Conservation (phyloP, 352 stramenopile species). For the Phytopythium oedochilum region DNA sequence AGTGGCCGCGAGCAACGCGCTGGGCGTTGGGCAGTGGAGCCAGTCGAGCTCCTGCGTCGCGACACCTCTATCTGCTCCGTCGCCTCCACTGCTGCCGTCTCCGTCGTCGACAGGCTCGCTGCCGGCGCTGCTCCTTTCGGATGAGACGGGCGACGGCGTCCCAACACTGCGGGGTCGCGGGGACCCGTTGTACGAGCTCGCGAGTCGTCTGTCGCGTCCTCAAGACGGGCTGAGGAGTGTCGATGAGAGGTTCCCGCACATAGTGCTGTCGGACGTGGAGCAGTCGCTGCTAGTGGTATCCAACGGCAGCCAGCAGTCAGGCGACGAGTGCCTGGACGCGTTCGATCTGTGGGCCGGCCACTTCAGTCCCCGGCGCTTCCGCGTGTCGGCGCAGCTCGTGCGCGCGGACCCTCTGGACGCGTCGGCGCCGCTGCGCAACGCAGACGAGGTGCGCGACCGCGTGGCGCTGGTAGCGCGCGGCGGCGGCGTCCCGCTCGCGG, state of each 20-base stretch:
- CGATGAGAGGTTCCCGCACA: slow-evolving; percentile 5
- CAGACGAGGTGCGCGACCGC: slow-evolving; percentile 40
- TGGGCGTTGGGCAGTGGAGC: slow-evolving; percentile 55
- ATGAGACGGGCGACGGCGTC: slow-evolving; percentile 10
- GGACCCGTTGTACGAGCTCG: slow-evolving; percentile 31
- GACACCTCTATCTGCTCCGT: neutral
- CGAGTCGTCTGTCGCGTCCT: slow-evolving; percentile 14
- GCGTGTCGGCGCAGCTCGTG: slow-evolving; percentile 65
- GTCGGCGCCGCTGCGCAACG: slow-evolving; percentile 44
- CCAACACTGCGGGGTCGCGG: slow-evolving; percentile 44
- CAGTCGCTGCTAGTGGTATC: slow-evolving; percentile 30
- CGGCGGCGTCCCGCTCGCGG: slow-evolving; percentile 42
- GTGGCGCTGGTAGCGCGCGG: slow-evolving; percentile 53
- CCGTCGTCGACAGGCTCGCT: neutral
- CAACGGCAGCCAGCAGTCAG: slow-evolving; percentile 4
- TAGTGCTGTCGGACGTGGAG: slow-evolving; percentile 58
- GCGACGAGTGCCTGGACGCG: slow-evolving; percentile 6
- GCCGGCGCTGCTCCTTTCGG: slow-evolving; percentile 3
- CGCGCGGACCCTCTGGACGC: slow-evolving; percentile 58
- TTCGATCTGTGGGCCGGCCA: slow-evolving; percentile 65
- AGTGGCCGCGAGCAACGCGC: slow-evolving; percentile 58
- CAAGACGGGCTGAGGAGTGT: neutral
- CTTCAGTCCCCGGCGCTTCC: slow-evolving; percentile 57
- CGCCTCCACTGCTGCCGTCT: neutral
- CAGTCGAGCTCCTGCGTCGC: slow-evolving; percentile 23